Base-by-base conservation (phyloP, 1,139 yeast species). In the Waltiozyma solani region DNA sequence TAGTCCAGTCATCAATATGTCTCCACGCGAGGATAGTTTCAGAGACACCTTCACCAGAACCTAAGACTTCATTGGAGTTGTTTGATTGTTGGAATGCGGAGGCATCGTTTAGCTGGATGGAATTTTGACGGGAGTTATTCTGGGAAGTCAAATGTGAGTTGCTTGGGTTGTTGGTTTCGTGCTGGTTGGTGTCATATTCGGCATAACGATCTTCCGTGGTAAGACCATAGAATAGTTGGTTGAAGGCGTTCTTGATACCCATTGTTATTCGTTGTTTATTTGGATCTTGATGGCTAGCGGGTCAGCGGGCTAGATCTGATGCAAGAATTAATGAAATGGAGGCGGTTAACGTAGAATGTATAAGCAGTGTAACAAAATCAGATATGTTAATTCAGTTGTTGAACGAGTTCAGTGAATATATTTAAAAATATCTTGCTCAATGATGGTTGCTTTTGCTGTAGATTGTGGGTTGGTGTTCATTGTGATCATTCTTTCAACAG, bases 131-230 rank as follows among this genome's bases (percentile, higher is more conserved):
- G 10, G 35, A 34, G 25, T 37, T 37, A 27, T 36, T 22, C 33
- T 34, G 40, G 24, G 39, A 29, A 34, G 40, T 34, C 17, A 33
- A 19, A 25, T 19, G 37, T 2, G 26, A 23, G 26, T 32, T 36
- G 32, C 18, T 36, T 30, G 15, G 34, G 32, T 25, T 42, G 10
- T 44, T 40, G 38, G 14, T 15, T 38, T 34, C 37, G 37, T 49
- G 51, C 21, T 55, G 47, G 31, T 49, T 54, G 31, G 72, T 63
- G 8, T 75, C 73, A 52, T 66, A 79, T 46, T 78, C 86, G 0
- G 86, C 78, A 53, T 79, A 79, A 52, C 79, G 76, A 51, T 79
- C 86, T 42, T 67, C 71, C 6, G 86, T 76, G 38, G 76, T 73
- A 42, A 79, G 59, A 15, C 81, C 72, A 56, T 80, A 80, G n/a